Evolutionary conservation across 306 rosid species (phyloP).

Genomic region (Fragaria nilgerrensis): DNA sequence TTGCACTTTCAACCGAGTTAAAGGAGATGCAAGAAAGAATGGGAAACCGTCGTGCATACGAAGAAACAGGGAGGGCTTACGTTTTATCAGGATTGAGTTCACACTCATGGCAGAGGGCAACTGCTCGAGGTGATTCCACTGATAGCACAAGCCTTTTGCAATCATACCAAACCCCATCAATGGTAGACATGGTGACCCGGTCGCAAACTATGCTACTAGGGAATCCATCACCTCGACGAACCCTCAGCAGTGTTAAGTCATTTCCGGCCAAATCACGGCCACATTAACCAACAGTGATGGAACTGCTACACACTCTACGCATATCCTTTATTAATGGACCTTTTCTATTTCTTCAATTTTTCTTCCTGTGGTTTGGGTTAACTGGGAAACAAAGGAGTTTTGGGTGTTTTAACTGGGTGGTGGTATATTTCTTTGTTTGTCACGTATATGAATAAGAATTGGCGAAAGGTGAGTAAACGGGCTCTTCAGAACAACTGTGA

Average conservation of each 20-base stretch:
- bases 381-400: no score
- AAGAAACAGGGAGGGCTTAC: slow-evolving; percentile 87
- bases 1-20: slow-evolving; percentile 62
- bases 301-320: slow-evolving; percentile 29
- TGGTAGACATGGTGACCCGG: slow-evolving; percentile 81
- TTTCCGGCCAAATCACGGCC: slow-evolving; percentile 36
- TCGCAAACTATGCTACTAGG: slow-evolving; percentile 66
- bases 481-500: slow-evolving; percentile 35
- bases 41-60: slow-evolving; percentile 70
- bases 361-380: slow-evolving; percentile 26
- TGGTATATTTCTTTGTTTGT: slow-evolving; percentile 48
- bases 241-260: slow-evolving; percentile 43
- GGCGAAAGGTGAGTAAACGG: slow-evolving; percentile 27
- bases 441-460: slow-evolving; percentile 52
- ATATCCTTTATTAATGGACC: slow-evolving; percentile 23
- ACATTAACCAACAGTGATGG: slow-evolving; percentile 20
- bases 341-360: slow-evolving; percentile 19
- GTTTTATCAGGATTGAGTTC: slow-evolving; percentile 87
- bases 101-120: slow-evolving; percentile 94
- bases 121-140: slow-evolving; percentile 89
- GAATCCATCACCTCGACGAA: slow-evolving; percentile 33
- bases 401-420: neutral
- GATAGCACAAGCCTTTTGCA: slow-evolving; percentile 60
- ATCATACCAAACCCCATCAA: slow-evolving; percentile 79
- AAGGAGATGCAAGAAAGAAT: slow-evolving; percentile 96